Evolutionary conservation across 2,329 filamentous ascomycete genomes (phyloP).

Genomic region (Gyromitra esculenta): DNA sequence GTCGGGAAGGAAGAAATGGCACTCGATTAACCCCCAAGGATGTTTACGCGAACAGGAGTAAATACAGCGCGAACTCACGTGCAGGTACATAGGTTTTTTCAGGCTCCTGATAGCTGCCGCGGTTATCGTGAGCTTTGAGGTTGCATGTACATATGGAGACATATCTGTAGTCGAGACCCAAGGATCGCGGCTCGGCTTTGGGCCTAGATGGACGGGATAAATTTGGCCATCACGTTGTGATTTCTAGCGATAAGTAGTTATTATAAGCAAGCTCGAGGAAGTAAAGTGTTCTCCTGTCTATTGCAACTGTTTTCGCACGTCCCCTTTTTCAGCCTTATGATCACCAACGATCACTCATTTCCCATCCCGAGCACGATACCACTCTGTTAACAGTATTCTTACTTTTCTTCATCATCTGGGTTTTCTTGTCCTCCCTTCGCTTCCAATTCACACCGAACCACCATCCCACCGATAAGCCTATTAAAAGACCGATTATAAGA

Average conservation of each 20-base stretch:
- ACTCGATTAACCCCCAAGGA: slow-evolving; percentile 21
- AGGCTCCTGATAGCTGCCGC: slow-evolving; percentile 10
- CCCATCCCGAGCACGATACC: slow-evolving; percentile 10
- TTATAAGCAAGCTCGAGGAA: not conserved
- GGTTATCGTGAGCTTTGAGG: slow-evolving; percentile 6
- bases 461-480: not conserved
- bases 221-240: slow-evolving; percentile 9
- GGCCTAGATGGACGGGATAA: slow-evolving; percentile 1
- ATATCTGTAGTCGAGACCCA: slow-evolving; percentile 7
- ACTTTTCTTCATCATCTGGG: not conserved
- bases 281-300: not conserved
- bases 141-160: slow-evolving; percentile 19
- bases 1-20: slow-evolving; percentile 8
- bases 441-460: slow-evolving; percentile 1
- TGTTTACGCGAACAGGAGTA: slow-evolving; percentile 21
- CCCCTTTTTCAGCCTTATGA: slow-evolving; percentile 24
- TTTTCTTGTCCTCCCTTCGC: not conserved
- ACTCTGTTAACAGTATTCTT: not conserved
- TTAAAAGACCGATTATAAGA: not conserved
- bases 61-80: slow-evolving; percentile 17
- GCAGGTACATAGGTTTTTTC: not conserved
- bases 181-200: not conserved
- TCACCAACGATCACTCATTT: slow-evolving; percentile 38
- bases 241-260: slow-evolving; percentile 4
- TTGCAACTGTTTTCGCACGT: slow-evolving; percentile 8